These are phyloP conservation scores for Brassica rapa DNA, from an alignment of 345 rosid genomes.

Conservation along the genomic window DNA sequence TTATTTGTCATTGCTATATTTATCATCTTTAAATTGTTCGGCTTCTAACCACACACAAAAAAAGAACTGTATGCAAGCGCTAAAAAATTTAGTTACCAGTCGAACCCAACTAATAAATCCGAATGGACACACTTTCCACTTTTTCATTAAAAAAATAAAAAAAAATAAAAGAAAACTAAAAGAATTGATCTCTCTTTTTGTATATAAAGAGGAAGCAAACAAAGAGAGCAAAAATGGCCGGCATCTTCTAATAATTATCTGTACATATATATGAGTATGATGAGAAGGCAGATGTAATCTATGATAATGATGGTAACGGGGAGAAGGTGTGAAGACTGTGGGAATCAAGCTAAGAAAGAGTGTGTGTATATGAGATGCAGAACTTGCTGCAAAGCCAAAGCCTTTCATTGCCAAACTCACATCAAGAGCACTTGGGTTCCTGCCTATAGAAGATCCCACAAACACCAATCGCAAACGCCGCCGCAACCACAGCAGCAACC, in stretches of 20 bases:
- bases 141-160: not conserved
- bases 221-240: slow-evolving; percentile 17
- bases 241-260: not conserved
- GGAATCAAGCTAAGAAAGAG: slow-evolving; percentile 71
- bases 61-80: not conserved
- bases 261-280: not conserved
- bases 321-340: slow-evolving; percentile 66
- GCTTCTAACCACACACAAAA: not conserved
- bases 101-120: not conserved
- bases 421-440: slow-evolving; percentile 77
- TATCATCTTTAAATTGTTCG: not conserved
- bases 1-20: not conserved
- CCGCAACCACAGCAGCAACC: slow-evolving; percentile 17
- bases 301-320: slow-evolving; percentile 35
- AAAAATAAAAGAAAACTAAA: not conserved
- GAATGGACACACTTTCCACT: not conserved
- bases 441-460: slow-evolving; percentile 45
- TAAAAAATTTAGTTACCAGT: not conserved
- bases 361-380: slow-evolving; percentile 58
- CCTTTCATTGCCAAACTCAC: slow-evolving; percentile 65
- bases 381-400: slow-evolving; percentile 62
- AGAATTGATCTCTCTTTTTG: not conserved
- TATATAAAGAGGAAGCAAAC: slow-evolving; percentile 29
- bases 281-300: not conserved
- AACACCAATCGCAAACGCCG: slow-evolving; percentile 6